A percentile compares a stretch with the other conserved stretches of the same genome.
phyloP scores from a whole-genome alignment of 2,329 filamentous ascomycete species.

The Alternaria conjuncta region DNA sequence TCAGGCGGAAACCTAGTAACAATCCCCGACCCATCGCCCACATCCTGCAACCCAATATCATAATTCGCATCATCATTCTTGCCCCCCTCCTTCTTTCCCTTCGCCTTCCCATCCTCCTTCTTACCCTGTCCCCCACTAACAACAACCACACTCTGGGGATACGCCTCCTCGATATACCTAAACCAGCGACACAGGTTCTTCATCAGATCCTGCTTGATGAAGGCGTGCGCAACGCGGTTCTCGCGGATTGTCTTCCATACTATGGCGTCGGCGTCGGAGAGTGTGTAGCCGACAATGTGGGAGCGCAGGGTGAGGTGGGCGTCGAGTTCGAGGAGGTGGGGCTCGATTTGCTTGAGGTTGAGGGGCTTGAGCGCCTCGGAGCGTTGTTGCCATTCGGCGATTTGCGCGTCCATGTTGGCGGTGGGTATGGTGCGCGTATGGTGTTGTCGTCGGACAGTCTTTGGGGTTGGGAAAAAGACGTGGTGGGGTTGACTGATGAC shows the following conservation, averaged over 20 bases:
- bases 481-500: constrained; percentile 1
- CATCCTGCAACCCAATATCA: constrained; percentile 84
- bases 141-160: constrained; percentile 79
- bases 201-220: constrained; percentile 78
- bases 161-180: constrained; percentile 79
- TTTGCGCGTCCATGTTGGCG: constrained; percentile 43
- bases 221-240: constrained; percentile 83
- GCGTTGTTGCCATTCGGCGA: constrained; percentile 64
- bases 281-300: constrained; percentile 80
- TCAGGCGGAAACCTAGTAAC: constrained; percentile 93
- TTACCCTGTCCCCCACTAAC: constrained; percentile 42
- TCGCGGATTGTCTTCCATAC: constrained; percentile 83
- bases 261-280: constrained; percentile 78
- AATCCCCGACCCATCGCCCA: constrained; percentile 75
- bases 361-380: constrained; percentile 60
- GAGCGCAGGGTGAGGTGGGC: constrained; percentile 86
- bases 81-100: constrained; percentile 63
- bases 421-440: background rate
- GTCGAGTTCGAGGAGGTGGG: constrained; percentile 77
- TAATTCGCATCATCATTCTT: constrained; percentile 87
- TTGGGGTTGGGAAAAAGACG: constrained; percentile 10
- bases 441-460: background rate
- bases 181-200: constrained; percentile 87
- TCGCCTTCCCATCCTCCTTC: constrained; percentile 65
- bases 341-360: constrained; percentile 85